Conservation (phyloP, 1,284 basidiomycete species). For the Coriolopsis trogii region DNA sequence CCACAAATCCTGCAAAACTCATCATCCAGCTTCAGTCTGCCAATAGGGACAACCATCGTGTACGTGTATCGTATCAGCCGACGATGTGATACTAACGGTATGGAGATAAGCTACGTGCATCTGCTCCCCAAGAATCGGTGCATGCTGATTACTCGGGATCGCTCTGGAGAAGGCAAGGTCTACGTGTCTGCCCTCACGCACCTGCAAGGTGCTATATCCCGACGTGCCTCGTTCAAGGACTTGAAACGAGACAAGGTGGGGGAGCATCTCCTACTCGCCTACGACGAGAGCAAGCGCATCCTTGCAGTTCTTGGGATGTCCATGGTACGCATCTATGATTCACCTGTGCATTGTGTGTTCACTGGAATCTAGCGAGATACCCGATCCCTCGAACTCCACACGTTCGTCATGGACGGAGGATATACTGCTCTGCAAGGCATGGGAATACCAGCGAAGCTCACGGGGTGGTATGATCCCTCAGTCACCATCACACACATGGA, state of each 20-base stretch:
- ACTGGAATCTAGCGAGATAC: neutral
- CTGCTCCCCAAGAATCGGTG: constrained; percentile 42
- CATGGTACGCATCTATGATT: neutral
- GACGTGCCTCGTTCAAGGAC: constrained; percentile 3
- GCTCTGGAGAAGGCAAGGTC: constrained; percentile 36
- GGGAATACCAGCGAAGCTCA: constrained; percentile 44
- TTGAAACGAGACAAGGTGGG: constrained; percentile 51
- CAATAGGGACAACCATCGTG: constrained; percentile 38
- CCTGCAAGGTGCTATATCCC: constrained; percentile 27
- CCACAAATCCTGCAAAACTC: constrained; percentile 32
- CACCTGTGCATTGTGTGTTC: neutral
- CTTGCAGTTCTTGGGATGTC: constrained; percentile 41
- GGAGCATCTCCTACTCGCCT: constrained; percentile 44
- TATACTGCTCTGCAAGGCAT: constrained; percentile 39
- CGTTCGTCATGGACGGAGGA: constrained; percentile 49
- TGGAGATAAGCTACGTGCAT: constrained; percentile 39
- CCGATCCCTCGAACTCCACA: constrained; percentile 43
- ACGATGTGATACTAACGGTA: neutral
- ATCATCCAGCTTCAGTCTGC: constrained; percentile 37
- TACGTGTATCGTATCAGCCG: constrained; percentile 25
- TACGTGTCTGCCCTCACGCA: constrained; percentile 40
- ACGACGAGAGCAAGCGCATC: constrained; percentile 51
- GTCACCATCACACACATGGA: constrained; percentile 37
- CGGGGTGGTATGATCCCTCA: constrained; percentile 43
- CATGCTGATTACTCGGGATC: constrained; percentile 45